Conservation (phyloP, 2,329 filamentous ascomycete species). For the Hymenoscyphus infarciens region DNA sequence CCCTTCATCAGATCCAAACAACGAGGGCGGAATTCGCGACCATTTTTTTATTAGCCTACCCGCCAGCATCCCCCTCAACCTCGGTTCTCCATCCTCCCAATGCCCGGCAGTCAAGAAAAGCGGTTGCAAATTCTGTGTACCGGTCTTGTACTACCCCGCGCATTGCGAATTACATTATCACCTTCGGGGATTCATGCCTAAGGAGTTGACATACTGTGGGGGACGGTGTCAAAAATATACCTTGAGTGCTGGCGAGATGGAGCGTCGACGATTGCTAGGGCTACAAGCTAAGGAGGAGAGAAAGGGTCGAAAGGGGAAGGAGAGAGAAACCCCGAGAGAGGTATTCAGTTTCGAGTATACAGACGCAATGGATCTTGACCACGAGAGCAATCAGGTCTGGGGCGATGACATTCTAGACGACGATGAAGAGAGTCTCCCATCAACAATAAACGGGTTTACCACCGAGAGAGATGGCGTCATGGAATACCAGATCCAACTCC, state of each 20-base stretch:
- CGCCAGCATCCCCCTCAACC: conserved; percentile 1
- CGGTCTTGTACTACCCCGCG: conserved; percentile 27
- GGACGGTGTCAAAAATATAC: background rate
- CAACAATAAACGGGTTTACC: background rate
- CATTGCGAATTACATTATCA: conserved; percentile 33
- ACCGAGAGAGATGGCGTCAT: too few species aligned
- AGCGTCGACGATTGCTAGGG: background rate
- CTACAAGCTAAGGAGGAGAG: background rate
- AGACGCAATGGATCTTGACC: background rate
- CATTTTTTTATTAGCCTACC: conserved; percentile 4
- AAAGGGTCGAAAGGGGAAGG: background rate
- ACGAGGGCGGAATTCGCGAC: background rate
- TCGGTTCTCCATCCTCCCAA: conserved; percentile 20
- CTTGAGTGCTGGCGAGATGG: background rate
- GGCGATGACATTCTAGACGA: background rate
- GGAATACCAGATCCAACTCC: too few species aligned
- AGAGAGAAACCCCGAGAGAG: background rate
- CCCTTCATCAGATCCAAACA: background rate
- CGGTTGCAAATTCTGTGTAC: conserved; percentile 27
- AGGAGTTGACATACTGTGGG: background rate
- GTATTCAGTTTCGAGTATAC: background rate
- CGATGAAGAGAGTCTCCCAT: background rate
- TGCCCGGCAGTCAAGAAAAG: conserved; percentile 10
- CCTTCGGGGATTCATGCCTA: background rate
- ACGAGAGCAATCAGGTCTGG: background rate